Conservation (phyloP, 2,329 filamentous ascomycete genomes). For the Colletotrichum sansevieriae region DNA sequence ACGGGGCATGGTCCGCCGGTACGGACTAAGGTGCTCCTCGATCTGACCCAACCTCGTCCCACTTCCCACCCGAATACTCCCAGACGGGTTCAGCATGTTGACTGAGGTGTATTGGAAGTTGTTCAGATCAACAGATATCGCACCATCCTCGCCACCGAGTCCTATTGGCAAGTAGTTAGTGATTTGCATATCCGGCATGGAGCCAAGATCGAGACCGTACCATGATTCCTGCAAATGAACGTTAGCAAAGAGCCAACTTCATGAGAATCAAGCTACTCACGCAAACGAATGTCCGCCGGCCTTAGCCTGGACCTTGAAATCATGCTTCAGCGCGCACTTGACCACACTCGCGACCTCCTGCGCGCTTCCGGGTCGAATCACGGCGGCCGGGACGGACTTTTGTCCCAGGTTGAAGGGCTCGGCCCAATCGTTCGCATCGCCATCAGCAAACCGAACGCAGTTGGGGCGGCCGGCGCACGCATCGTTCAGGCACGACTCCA, state of each 20-base stretch:
- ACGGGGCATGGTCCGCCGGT: conserved; percentile 69
- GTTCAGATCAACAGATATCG: conserved; percentile 65
- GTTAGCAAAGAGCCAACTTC: background rate
- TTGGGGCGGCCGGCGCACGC: conserved; percentile 58
- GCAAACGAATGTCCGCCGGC: conserved; percentile 75
- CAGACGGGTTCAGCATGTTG: conserved; percentile 56
- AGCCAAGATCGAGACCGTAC: background rate
- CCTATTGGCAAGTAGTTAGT: conserved; percentile 43
- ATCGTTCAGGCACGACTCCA: conserved; percentile 59
- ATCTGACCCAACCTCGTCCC: conserved; percentile 65
- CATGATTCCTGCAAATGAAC: conserved; percentile 2
- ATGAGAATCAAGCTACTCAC: conserved; percentile 49
- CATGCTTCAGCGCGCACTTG: conserved; percentile 64
- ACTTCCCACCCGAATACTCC: conserved; percentile 66
- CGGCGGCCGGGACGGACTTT: conserved; percentile 63
- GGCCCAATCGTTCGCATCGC: conserved; percentile 55
- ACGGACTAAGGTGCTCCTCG: conserved; percentile 59
- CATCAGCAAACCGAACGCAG: conserved; percentile 58
- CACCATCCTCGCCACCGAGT: conserved; percentile 63
- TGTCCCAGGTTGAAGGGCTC: conserved; percentile 66
- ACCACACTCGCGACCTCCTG: conserved; percentile 68
- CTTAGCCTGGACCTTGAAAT: conserved; percentile 69
- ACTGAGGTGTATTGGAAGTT: conserved; percentile 68
- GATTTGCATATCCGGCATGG: background rate
- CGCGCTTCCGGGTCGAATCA: conserved; percentile 66